Conservation (phyloP, 2,329 filamentous ascomycete genomes). For the Fusarium nanum region DNA sequence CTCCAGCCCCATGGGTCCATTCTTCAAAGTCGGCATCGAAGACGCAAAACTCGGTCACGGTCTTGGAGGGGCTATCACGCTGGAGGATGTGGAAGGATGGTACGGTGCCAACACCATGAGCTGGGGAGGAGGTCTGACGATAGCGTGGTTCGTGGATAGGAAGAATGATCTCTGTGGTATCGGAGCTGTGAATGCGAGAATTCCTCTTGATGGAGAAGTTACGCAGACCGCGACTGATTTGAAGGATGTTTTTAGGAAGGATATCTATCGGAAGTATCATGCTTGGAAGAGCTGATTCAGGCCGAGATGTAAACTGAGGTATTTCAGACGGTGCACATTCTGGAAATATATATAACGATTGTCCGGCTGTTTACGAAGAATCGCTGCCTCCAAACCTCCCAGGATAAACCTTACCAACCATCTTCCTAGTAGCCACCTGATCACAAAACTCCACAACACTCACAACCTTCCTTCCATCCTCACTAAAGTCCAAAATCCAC, state of each 20-base stretch:
- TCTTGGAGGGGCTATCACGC: constrained; percentile 55
- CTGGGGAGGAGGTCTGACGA: constrained; percentile 60
- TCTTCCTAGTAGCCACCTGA: not conserved
- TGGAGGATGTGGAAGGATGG: constrained; percentile 57
- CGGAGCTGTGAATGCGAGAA: constrained; percentile 53
- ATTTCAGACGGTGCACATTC: not conserved
- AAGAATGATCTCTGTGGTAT: constrained; percentile 59
- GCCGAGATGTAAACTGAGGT: not conserved
- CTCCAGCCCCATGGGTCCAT: constrained; percentile 48
- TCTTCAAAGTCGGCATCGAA: constrained; percentile 52
- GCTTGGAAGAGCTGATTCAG: constrained; percentile 8
- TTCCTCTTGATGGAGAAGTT: constrained; percentile 48
- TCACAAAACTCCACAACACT: not conserved
- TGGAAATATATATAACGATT: not conserved
- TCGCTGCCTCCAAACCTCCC: not conserved
- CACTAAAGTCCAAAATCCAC: constrained; percentile 3
- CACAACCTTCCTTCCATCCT: not conserved
- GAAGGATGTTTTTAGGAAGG: constrained; percentile 57
- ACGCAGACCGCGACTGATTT: constrained; percentile 41
- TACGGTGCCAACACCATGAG: constrained; percentile 57
- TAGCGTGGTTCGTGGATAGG: constrained; percentile 62
- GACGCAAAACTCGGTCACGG: constrained; percentile 54
- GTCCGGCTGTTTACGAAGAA: too few relatives aligned
- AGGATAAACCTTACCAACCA: not conserved
- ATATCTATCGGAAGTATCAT: constrained; percentile 54